phyloP scores from a whole-genome alignment of 306 rosid genomes.

The Prunus armeniaca region DNA sequence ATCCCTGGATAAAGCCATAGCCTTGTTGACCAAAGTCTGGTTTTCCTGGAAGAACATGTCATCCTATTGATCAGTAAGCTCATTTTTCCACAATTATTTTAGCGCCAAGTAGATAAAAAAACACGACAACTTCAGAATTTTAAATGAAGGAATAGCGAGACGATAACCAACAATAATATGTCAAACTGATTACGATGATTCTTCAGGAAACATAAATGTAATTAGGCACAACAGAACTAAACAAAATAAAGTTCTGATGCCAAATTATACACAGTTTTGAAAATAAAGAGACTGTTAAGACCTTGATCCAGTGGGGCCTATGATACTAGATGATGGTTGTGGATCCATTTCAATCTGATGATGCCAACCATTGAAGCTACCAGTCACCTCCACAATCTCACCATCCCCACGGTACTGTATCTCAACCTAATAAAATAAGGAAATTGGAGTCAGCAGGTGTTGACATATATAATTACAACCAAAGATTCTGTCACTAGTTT shows the following conservation, averaged over 20 bases:
- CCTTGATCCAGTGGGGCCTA: conserved; percentile 55
- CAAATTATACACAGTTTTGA: background rate
- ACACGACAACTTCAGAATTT: background rate
- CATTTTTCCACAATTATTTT: background rate
- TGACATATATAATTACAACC: background rate
- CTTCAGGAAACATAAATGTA: background rate
- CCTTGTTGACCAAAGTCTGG: conserved; percentile 66
- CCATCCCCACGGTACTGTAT: conserved; percentile 66
- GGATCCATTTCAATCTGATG: conserved; percentile 72
- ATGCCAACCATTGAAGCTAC: conserved; percentile 98
- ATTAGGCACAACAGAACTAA: background rate
- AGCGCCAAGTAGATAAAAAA: background rate
- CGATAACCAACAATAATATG: background rate
- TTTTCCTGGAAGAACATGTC: conserved; percentile 44
- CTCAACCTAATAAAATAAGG: conserved; percentile 54
- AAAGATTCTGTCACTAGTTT: background rate
- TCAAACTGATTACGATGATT: background rate
- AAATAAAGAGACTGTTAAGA: conserved; percentile 20
- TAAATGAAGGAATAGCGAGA: background rate
- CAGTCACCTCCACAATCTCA: conserved; percentile 80
- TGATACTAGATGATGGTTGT: conserved; percentile 38
- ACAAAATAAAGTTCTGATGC: background rate
- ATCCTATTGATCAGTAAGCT: conserved; percentile 27
- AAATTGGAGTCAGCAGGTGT: conserved; percentile 26
- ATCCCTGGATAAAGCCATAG: conserved; percentile 96